phyloP scores from a whole-genome alignment of 495 filamentous ascomycete species.

The Podospora appendiculata region DNA sequence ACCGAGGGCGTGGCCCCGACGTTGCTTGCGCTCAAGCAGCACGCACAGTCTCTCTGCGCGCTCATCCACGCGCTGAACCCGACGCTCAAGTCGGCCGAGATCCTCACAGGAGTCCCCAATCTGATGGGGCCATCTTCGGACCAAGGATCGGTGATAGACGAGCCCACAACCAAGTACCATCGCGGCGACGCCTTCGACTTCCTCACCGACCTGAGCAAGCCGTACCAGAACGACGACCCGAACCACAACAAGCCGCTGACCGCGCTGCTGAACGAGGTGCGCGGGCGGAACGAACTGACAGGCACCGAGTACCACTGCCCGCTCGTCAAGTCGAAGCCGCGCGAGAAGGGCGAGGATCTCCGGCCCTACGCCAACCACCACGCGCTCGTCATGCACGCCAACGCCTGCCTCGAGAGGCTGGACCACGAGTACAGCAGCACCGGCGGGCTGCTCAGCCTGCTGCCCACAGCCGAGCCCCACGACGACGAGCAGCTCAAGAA shows the following conservation, averaged over 20 bases:
- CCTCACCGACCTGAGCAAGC: conserved; percentile 32
- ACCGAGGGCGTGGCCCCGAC: conserved; percentile 38
- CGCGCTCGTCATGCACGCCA: conserved; percentile 43
- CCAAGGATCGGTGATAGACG: background rate
- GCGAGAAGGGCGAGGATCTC: conserved; percentile 6
- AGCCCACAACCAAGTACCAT: conserved; percentile 8
- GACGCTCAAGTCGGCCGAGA: conserved; percentile 15
- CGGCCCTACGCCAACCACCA: conserved; percentile 39
- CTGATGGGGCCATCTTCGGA: background rate
- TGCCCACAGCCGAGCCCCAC: conserved; percentile 30
- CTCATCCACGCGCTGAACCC: conserved; percentile 40
- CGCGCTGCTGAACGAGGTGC: conserved; percentile 36
- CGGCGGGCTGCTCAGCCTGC: conserved; percentile 40
- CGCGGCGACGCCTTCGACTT: conserved; percentile 42
- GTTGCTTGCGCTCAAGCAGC: conserved; percentile 45
- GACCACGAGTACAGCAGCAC: conserved; percentile 45
- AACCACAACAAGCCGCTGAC: conserved; percentile 37
- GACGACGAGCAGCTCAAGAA: conserved; percentile 20
- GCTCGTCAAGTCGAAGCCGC: conserved; percentile 13
- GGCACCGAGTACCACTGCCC: conserved; percentile 37
- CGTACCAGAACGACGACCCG: conserved; percentile 38
- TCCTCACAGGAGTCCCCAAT: conserved; percentile 9
- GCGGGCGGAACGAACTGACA: conserved; percentile 25
- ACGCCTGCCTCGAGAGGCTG: conserved; percentile 43
- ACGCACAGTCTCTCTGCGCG: conserved; percentile 42